Evolutionary conservation across 352 stramenopile species (phyloP), one percentile per base, ranked within the genome.

Genomic region (Pythium apleroticum): DNA sequence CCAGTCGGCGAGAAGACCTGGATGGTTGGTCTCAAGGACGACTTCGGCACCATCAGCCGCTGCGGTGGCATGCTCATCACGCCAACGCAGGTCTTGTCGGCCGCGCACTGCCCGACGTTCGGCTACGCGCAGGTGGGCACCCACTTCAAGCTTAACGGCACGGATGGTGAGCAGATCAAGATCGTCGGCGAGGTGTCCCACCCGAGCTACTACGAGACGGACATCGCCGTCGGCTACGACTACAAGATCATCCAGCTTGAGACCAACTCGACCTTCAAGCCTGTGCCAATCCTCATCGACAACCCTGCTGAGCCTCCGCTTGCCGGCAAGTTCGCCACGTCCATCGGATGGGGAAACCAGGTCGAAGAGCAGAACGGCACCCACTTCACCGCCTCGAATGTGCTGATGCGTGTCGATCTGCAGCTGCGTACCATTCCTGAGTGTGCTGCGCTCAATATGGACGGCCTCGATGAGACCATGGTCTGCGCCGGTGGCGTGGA

Each of bases 1-100:
- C 62, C 62, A 8, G 27, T 69, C 14, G 62, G 62, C 12, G 39
- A 67, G 25, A 60, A 61, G 52, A 67, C 60, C 20, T 67, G 52
- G 52, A 60, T 61, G 61, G 61, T 62, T 45, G 61, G 61, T 53
- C 52, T 68, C 43, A 45, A 45, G 8, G 30, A 58, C 31, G 43
- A 57, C 43, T 27, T 43, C 24, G 17, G 22, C 31, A 37, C 15
- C 33, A 54, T 35, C 39, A 64, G 24, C 56, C 43, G 49, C 28
- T 75, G 68, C 56, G 69, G 69, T 28, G 69, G 64, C 22, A 63
- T 56, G 28, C 65, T 75, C 10, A 75, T 75, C 55, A 60, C 69
- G 25, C 69, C 69, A 11, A 72, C 60, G 12, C 49, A 57, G 25
- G 57, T 75, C 19, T 43, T 75, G 33, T 64, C 64, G 15, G 69